Evolutionary conservation across 2,329 filamentous ascomycete genomes (phyloP), one percentile per base, ranked within the genome.

Genomic region (Apiospora marii): DNA sequence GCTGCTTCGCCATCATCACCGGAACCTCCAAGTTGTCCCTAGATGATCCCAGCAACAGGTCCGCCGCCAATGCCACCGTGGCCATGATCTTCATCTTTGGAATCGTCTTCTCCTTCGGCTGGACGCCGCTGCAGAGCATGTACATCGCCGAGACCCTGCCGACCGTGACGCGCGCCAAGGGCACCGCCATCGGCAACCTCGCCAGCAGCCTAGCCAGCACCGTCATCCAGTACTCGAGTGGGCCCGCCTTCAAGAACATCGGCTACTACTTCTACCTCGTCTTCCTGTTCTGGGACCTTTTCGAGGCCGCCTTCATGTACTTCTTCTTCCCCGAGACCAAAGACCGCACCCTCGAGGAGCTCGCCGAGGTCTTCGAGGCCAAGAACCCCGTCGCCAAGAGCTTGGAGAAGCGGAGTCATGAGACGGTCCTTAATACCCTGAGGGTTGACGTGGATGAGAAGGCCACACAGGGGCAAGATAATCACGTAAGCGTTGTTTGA

Each of bases 1-100:
- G 81, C 73, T 87, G 85, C 76, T 87, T 88, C 68, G 85, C 84
- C 48, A 80, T 86, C 75, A 84, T 88, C 69, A 87, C 85, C 0
- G 85, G 85, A 2, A 87, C 85, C 0, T 84, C 83, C 74, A 87
- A 87, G 75, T 68, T 85, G 41, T 81, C 84, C 0, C 79, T 80
- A 0, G 83, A 84, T 12, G 75, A 84, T 27, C 78, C 80, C 0
- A 74, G 75, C 24, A 81, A 84, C 53, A 70, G 72, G 0, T 76
- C 82, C 0, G 84, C 84, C 0, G 84, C 85, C 27, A 85, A 85
- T 73, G 80, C 83, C 0, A 85, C 85, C 10, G 83, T 88, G 3
- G 86, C 85, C 10, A 85, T 89, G 73, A 86, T 89, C 64, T 88
- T 87, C 75, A 80, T 89, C 10, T 89, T 88, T 58, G 86, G 86